Base-by-base conservation (phyloP, 179 eudicot genomes). In the Beta macrorhiza region DNA sequence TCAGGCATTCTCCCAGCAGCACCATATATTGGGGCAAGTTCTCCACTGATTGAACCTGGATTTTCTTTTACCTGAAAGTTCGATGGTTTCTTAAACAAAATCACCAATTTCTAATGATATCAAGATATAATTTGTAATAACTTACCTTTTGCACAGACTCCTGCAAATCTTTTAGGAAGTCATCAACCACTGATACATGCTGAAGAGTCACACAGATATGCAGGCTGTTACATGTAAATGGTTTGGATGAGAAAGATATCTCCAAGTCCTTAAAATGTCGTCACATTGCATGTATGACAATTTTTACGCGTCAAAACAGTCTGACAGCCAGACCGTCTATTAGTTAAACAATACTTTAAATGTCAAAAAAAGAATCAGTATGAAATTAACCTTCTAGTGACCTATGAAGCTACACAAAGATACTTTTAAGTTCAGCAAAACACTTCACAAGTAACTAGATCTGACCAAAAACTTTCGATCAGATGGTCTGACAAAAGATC, bases 1-100 rank as follows among this genome's bases (percentile, higher is more conserved):
- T 97, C 99, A 17, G 99, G 97, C 91, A 94, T 94, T 87, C 85
- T 93, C 70, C 99, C 99, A 19, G 99, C 99, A 72, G 97, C 99
- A 67, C 99, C 99, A 82, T 97, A 97, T 85, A 97, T 90, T 20
- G 99, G 99, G 71, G 98, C 98, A 68, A 94, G 89, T 67, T 98
- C 99, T 84, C 98, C 99, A 57, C 69, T 91, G 0, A 94, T 81
- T 15, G 99, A 97, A 75, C 99, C 98, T 0, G 98, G 98, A 84
- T 93, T 97, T 78, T 75, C 85, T 84, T 91, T 94, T 19, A 93
- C 98, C 99, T 97, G 86, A 70, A 84, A 81, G 9, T 13, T 58
- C 37, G 5, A 44, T 9, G 25, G 25, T 75, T 16, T 51, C 22
- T 20, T 8, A 42, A 7, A 15, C 20, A 75, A 57, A 5, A 32